A percentile compares a stretch with the other conserved stretches of the same genome.
These are phyloP conservation scores for Colletotrichum spinosum DNA, from an alignment of 2,329 filamentous ascomycete genomes.

Conservation along the genomic window DNA sequence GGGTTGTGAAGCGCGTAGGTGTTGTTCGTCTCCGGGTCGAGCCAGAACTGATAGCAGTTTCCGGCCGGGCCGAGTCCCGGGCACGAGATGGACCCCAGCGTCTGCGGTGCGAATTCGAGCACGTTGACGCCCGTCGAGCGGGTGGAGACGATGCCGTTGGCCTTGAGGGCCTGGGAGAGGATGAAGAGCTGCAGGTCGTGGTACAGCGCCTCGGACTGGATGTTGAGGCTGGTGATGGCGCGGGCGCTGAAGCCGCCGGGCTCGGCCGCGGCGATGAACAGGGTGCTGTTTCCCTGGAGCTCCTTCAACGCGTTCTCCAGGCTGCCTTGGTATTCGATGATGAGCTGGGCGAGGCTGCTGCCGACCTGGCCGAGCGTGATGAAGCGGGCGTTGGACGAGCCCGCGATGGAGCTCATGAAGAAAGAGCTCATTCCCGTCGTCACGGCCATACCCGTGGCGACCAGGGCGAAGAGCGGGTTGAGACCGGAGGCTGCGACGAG, in stretches of 20 bases:
- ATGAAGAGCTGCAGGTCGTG: conserved; percentile 40
- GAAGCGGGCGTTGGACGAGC: conserved; percentile 41
- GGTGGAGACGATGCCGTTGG: conserved; percentile 41
- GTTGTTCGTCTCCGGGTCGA: conserved; percentile 39
- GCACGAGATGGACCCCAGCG: conserved; percentile 32
- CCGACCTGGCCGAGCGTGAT: conserved; percentile 43
- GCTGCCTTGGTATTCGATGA: conserved; percentile 42
- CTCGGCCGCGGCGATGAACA: conserved; percentile 38
- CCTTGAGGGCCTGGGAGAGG: conserved; percentile 39
- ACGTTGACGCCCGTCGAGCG: conserved; percentile 40
- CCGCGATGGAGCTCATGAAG: conserved; percentile 26
- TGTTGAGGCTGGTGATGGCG: conserved; percentile 41
- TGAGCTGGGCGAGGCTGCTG: conserved; percentile 39
- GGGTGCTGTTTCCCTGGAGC: conserved; percentile 40
- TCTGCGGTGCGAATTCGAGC: conserved; percentile 38
- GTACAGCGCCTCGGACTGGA: conserved; percentile 41
- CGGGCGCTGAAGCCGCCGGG: conserved; percentile 42
- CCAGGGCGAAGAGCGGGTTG: conserved; percentile 28
- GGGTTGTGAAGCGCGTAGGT: conserved; percentile 43
- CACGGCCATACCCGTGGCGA: conserved; percentile 33
- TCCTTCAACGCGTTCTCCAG: conserved; percentile 37
- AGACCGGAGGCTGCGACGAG: conserved; percentile 36
- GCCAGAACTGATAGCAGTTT: conserved; percentile 41
- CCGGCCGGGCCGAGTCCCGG: conserved; percentile 21
- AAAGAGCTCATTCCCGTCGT: conserved; percentile 24